phyloP scores from a whole-genome alignment of 371 early-diverging fungal species.

The Actinomucor elegans region DNA sequence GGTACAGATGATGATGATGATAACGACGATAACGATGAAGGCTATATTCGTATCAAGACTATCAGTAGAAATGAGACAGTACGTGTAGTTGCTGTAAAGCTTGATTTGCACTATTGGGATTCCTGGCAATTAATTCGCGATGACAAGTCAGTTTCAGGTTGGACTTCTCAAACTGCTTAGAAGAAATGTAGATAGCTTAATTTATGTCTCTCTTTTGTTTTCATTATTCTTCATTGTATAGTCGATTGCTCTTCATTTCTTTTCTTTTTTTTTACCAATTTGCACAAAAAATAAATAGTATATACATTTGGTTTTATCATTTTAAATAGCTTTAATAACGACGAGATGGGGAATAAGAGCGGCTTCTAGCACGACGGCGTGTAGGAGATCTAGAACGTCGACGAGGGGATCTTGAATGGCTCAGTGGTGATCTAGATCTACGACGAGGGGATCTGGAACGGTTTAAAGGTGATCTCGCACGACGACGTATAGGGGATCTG shows the following conservation, averaged over 20 bases:
- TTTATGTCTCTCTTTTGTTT: too few relatives aligned
- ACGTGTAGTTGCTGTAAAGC: constrained; percentile 61
- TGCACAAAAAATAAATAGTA: too few relatives aligned
- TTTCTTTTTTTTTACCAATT: too few relatives aligned
- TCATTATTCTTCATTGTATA: too few relatives aligned
- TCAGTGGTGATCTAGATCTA: too few relatives aligned
- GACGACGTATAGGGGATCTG: neutral
- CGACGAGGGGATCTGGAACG: too few relatives aligned
- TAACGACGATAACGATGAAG: constrained; percentile 23
- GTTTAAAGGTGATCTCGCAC: neutral
- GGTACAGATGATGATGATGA: constrained; percentile 13
- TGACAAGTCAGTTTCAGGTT: constrained; percentile 55
- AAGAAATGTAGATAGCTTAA: too few relatives aligned
- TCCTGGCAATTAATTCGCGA: constrained; percentile 66
- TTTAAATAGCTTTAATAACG: too few relatives aligned
- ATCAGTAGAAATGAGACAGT: constrained; percentile 56
- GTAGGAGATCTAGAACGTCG: neutral
- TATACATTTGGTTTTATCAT: too few relatives aligned
- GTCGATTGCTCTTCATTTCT: too few relatives aligned
- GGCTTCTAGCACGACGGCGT: neutral
- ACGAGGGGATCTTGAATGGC: neutral
- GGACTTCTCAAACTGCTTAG: constrained; percentile 50
- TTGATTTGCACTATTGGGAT: constrained; percentile 77
- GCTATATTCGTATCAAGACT: constrained; percentile 70
- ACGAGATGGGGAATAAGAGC: too few relatives aligned